Conservation (phyloP, 2,329 filamentous ascomycete genomes). For the Myrmaecium sp. region DNA sequence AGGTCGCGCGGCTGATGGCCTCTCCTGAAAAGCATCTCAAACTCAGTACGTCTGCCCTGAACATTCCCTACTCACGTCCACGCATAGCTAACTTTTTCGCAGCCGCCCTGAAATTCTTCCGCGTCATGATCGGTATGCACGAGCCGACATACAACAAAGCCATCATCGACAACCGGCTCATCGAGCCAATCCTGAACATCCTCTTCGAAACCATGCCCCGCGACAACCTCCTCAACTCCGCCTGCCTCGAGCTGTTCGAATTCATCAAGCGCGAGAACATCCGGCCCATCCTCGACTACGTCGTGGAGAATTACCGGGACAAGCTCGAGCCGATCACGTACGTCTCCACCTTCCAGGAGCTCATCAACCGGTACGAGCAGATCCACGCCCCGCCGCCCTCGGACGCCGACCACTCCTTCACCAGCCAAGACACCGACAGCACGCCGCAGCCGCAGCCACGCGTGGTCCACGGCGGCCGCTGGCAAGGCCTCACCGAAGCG, state of each 20-base stretch:
- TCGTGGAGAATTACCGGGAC: constrained; percentile 72
- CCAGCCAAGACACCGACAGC: constrained; percentile 52
- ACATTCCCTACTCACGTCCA: neutral
- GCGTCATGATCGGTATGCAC: constrained; percentile 65
- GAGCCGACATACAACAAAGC: constrained; percentile 86
- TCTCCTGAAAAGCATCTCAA: constrained; percentile 85
- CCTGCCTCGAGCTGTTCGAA: constrained; percentile 85
- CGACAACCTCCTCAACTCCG: constrained; percentile 86
- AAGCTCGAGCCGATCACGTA: constrained; percentile 61
- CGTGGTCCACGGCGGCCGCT: constrained; percentile 40
- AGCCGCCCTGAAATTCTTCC: constrained; percentile 90
- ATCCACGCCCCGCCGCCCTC: constrained; percentile 43
- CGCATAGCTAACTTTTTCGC: constrained; percentile 8
- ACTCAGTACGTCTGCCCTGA: constrained; percentile 43
- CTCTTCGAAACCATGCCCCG: constrained; percentile 73
- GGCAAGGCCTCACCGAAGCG: constrained; percentile 62
- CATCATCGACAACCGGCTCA: constrained; percentile 62
- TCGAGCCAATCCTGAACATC: constrained; percentile 72
- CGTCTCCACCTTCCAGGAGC: constrained; percentile 64
- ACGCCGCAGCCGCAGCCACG: constrained; percentile 21
- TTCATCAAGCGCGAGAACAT: constrained; percentile 48
- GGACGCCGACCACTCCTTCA: constrained; percentile 45
- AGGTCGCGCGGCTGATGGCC: constrained; percentile 65
- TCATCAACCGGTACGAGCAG: constrained; percentile 66
- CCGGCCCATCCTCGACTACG: constrained; percentile 64